Evolutionary conservation across 176 grass and related monocot genomes (phyloP).

Genomic region (Ananas comosus): DNA sequence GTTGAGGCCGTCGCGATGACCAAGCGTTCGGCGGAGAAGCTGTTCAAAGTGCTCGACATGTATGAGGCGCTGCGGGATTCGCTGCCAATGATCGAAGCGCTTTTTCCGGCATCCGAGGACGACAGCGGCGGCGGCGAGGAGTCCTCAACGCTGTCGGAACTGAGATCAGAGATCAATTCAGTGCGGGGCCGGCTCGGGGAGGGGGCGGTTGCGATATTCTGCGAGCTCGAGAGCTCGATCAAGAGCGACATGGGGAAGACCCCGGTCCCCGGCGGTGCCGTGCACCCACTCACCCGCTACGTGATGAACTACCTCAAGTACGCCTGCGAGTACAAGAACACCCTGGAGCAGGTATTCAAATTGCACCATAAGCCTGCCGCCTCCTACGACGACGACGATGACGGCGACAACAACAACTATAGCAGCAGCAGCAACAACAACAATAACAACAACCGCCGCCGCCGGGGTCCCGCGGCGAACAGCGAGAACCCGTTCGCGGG

Average conservation of each 20-base stretch:
- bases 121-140: not conserved
- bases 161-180: conserved; percentile 44
- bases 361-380: conserved; percentile 33
- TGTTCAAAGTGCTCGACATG: conserved; percentile 97
- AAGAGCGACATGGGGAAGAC: conserved; percentile 50
- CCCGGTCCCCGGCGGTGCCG: conserved; percentile 50
- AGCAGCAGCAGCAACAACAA: too few species aligned
- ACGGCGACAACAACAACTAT: not conserved
- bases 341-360: conserved; percentile 71
- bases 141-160: conserved; percentile 19
- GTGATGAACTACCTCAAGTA: conserved; percentile 93
- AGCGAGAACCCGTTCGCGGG: conserved; percentile 43
- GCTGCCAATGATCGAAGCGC: conserved; percentile 26
- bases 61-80: conserved; percentile 69
- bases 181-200: conserved; percentile 51
- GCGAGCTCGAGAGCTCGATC: conserved; percentile 85
- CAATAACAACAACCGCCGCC: not conserved
- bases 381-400: conserved; percentile 1
- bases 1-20: conserved; percentile 59
- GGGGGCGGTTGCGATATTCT: conserved; percentile 64
- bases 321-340: conserved; percentile 73
- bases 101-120: conserved; percentile 7
- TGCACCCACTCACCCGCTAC: conserved; percentile 76
- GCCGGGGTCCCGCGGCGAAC: not conserved
- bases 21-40: conserved; percentile 70